Conservation (phyloP, 257 asterid species). For the Fraxinus quadrangulata region DNA sequence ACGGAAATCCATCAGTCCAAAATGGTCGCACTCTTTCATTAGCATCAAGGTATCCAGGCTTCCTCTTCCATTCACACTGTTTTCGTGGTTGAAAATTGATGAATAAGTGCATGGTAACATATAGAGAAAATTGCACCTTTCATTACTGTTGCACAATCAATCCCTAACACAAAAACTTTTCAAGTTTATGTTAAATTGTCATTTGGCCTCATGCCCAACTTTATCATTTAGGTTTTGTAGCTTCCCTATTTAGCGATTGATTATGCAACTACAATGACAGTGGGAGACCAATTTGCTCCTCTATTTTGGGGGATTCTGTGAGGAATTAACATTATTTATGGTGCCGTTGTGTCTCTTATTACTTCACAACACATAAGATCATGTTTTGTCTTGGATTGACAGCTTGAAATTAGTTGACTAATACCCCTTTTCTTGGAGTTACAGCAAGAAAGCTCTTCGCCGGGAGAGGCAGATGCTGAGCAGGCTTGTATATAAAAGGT, state of each 20-base stretch:
- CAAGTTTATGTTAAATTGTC: background rate
- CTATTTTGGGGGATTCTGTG: too few species aligned
- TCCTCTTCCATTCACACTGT: background rate
- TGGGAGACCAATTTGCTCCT: background rate
- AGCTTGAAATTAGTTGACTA: background rate
- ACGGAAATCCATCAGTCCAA: conserved; percentile 40
- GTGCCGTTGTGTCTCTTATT: background rate
- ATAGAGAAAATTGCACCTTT: background rate
- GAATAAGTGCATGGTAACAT: background rate
- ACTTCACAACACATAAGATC: background rate
- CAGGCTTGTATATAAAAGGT: conserved; percentile 43
- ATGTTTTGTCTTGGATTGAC: background rate
- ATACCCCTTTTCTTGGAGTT: conserved; percentile 7
- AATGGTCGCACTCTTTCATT: conserved; percentile 42
- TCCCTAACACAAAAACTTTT: background rate
- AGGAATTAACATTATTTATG: too few species aligned
- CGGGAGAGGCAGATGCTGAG: conserved; percentile 48
- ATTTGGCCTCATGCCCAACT: background rate
- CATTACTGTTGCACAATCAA: background rate
- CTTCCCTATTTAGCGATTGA: background rate
- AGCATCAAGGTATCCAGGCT: conserved; percentile 41
- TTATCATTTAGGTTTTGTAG: background rate
- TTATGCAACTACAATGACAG: background rate
- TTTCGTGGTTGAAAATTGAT: background rate
- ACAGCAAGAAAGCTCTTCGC: conserved; percentile 46